These are phyloP conservation scores for Odontarrhena argentea DNA, from an alignment of 345 rosid species.

Conservation along the genomic window DNA sequence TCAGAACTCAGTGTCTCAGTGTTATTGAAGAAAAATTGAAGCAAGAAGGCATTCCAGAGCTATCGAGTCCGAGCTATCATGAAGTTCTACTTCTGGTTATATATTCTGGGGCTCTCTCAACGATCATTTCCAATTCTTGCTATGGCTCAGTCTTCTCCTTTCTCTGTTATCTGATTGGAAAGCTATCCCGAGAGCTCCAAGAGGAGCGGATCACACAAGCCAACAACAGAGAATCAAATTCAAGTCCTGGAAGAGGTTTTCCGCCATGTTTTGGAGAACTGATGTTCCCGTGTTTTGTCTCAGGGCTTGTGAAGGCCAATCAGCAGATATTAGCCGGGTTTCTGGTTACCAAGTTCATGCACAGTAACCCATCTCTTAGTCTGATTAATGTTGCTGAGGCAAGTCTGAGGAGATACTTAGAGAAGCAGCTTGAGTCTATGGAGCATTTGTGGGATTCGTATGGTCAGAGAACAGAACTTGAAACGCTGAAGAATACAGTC, in stretches of 20 bases:
- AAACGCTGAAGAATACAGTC: conserved; percentile 50
- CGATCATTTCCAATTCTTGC: conserved; percentile 48
- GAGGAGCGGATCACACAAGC: conserved; percentile 48
- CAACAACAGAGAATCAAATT: conserved; percentile 33
- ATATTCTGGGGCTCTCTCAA: conserved; percentile 62
- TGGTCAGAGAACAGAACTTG: conserved; percentile 35
- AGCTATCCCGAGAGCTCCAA: conserved; percentile 64
- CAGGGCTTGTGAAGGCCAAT: conserved; percentile 72
- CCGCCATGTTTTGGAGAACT: conserved; percentile 52
- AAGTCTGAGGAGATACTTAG: conserved; percentile 65
- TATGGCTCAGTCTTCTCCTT: conserved; percentile 61
- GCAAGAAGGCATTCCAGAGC: conserved; percentile 56
- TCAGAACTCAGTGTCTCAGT: conserved; percentile 55
- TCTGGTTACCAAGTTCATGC: conserved; percentile 76
- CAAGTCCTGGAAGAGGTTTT: conserved; percentile 31
- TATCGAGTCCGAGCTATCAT: conserved; percentile 46
- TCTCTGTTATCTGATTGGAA: conserved; percentile 71
- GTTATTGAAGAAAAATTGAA: conserved; percentile 66
- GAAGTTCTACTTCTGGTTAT: conserved; percentile 61
- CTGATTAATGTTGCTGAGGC: conserved; percentile 68
- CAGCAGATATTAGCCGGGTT: conserved; percentile 81
- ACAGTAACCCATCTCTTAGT: conserved; percentile 65
- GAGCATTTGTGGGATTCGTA: conserved; percentile 39
- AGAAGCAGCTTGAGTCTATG: conserved; percentile 51
- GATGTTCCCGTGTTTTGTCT: conserved; percentile 66